Evolutionary conservation across 2,329 filamentous ascomycete species (phyloP), one percentile per base, ranked within the genome.

Genomic region (Aspergillus tanneri): DNA sequence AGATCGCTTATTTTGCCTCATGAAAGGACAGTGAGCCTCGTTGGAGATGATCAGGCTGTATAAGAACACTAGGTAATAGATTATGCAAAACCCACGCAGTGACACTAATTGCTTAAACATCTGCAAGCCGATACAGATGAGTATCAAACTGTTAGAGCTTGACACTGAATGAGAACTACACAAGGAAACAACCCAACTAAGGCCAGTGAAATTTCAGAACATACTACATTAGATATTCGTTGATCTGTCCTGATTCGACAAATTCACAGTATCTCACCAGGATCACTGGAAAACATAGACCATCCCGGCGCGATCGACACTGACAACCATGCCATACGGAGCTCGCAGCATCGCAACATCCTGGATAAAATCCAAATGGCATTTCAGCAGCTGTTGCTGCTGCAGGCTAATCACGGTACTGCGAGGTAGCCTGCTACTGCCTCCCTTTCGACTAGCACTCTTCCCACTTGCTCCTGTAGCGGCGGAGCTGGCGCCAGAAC

Each of bases 281-380:
- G n/a, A 24, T 51, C 32, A 59, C 34, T 82, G 80, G 66, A 83
- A 95, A 44, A 96, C 85, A 77, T 93, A 95, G 37, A 97, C 84
- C 66, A 92, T 85, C 0, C 93, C 93, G 30, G 86, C 88, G 59
- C 92, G 79, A 75, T 99, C 93, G 45, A 87, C 91, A 57, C 88
- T 95, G 41, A 97, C 78, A 25, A 91, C 87, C 89, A 97, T 96
- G 4, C 87, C 87, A 68, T 95, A 96, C 19, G 93, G 93, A 55
- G 82, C 78, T 73, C 96, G 90, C 58, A 99, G 70, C 63, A 97
- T 73, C n/a, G 87, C 87, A 57, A 96, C 84, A 71, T 97, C 92
- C 62, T 88, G 81, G 50, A 99, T 85, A 3, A 84, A 84, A 71
- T 99, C 93, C 61, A 96, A 70, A 71, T 99, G 93, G 49, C 86